Evolutionary conservation across 179 eudicot genomes (phyloP), one percentile per base, ranked within the genome.

Genomic region (Heliamphora ciliata): DNA sequence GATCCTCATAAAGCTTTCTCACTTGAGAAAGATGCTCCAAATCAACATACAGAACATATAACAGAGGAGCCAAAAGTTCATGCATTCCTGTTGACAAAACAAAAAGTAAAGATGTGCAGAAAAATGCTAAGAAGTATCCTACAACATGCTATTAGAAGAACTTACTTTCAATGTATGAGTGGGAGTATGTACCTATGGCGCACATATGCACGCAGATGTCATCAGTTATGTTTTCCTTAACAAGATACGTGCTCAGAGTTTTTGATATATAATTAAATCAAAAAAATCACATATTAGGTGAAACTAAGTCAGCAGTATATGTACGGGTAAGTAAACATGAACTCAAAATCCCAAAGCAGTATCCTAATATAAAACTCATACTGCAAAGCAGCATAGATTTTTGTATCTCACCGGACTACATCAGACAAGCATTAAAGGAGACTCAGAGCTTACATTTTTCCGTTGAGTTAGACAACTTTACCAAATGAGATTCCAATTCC

Each of bases 61-160:
- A 79, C 63, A 94, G 84, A 52, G 99, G 99, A 81, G 99, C 98
- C 88, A 96, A 85, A 65, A 96, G 97, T 87, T 96, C 99, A 84
- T 96, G 99, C 99, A 96, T 96, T 78, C 99, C 99, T 96, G 86
- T 76, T 83, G 59, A 82, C 67, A 50, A 64, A 84, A 78, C 11
- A 60, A 80, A 54, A 69, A 46, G 7, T 13, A 61, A 31, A 14
- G 59, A 47, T 73, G 61, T 21, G 64, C 18, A 31, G 21, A 3
- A 72, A 81, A 24, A 50, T 79, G 21, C 81, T 52, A 31, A 31
- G 40, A 31, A 31, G 40, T 31, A 31, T 31, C 40, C 40, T 31
- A 31, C 40, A 31, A 31, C 40, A 31, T 31, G 40, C 40, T 31
- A 31, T 31, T 31, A 31, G 17, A 2, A 78, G 11, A 44, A 79